Base-by-base conservation (phyloP, 2,329 filamentous ascomycete genomes). In the Nemania serpens region DNA sequence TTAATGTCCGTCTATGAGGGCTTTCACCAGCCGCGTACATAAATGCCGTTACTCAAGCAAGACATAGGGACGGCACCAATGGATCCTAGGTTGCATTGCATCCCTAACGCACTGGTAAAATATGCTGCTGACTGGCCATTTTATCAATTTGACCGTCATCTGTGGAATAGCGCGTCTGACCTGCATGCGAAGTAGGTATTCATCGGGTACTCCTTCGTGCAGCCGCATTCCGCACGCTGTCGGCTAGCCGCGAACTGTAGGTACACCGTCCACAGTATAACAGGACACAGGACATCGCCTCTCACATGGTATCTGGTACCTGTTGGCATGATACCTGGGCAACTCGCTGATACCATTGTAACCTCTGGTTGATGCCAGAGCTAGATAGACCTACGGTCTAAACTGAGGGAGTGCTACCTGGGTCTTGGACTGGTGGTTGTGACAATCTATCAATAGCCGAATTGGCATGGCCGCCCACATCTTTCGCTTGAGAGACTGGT, bases 131-230 rank as follows among this genome's bases (percentile, higher is more conserved):
- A 64, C 42, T 59, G 45, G 39, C 46, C 46, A 57, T 48, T 37
- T 39, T 18, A 43, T 36, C 43, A 39, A 54, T 39, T 52, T 42
- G 42, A 52, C 57, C 54, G 47, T 50, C 54, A 55, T 61, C 58
- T 56, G 58, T 55, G 34, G 58, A 41, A 57, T 58, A 48, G 34
- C n/a, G 39, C 36, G 45, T 55, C 58, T 62, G 62, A 64, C 62
- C 52, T 62, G 61, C 61, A 63, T 57, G 25, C 33, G 50, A 13
- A 20, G 25, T 39, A 58, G 36, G 55, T 64, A 61, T 58, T 61
- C 48, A n/a, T 56, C 55, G 34, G 50, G 52, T 63, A 59, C 52
- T 65, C 49, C 29, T 49, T 18, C 20, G 62, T 58, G 46, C 59
- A 62, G 55, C 62, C 59, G 59, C 62, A 62, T 60, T 63, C 29